These are phyloP conservation scores for Hortiboletus flavorubellus DNA, from an alignment of 768 basidiomycete genomes.

Conservation along the genomic window DNA sequence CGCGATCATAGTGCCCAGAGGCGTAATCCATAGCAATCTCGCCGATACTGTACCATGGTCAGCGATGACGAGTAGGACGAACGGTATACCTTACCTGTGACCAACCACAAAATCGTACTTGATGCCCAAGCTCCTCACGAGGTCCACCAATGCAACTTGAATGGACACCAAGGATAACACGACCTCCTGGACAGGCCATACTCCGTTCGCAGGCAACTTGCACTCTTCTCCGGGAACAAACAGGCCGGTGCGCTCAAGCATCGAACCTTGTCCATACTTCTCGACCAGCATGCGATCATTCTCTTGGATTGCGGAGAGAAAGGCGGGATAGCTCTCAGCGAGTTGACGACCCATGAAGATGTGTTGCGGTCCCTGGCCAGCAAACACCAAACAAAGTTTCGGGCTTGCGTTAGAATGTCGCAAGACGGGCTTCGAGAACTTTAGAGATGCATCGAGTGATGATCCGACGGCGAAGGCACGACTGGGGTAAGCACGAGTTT, in stretches of 20 bases:
- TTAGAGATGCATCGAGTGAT: constrained; percentile 19
- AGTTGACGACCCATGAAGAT: constrained; percentile 36
- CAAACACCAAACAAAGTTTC: constrained; percentile 34
- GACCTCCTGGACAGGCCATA: constrained; percentile 34
- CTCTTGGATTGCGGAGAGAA: constrained; percentile 29
- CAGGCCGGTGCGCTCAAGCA: constrained; percentile 33
- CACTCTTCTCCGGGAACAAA: constrained; percentile 29
- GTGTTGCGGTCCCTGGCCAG: constrained; percentile 37
- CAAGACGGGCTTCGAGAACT: constrained; percentile 30
- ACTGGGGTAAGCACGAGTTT: constrained; percentile 29
- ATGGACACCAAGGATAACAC: constrained; percentile 33
- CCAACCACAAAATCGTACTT: constrained; percentile 34
- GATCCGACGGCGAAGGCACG: constrained; percentile 27
- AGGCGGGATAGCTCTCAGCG: constrained; percentile 30
- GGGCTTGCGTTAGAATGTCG: constrained; percentile 22
- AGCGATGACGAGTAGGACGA: neutral
- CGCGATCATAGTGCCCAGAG: constrained; percentile 34
- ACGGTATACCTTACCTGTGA: constrained; percentile 24
- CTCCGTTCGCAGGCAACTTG: constrained; percentile 20
- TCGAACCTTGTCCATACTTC: constrained; percentile 27
- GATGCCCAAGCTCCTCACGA: constrained; percentile 32
- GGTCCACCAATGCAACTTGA: constrained; percentile 34
- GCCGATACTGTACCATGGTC: constrained; percentile 22
- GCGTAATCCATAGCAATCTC: constrained; percentile 39
- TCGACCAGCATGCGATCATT: constrained; percentile 33